Conservation (phyloP, 768 basidiomycete genomes). For the Xerocomellus amylosporus region DNA sequence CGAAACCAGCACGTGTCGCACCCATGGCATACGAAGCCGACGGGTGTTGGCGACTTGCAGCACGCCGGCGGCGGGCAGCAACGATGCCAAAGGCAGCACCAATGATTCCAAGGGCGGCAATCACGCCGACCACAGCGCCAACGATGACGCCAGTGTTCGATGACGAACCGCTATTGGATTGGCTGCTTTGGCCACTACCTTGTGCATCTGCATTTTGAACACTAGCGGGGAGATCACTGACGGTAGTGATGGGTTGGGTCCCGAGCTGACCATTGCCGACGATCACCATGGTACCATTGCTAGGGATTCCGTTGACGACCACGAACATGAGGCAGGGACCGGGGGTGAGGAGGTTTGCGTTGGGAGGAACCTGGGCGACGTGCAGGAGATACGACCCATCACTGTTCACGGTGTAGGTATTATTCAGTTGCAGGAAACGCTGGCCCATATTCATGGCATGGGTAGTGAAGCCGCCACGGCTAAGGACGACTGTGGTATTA, state of each 20-base stretch:
- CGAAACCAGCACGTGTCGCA: slow-evolving; percentile 29
- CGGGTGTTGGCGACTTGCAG: slow-evolving; percentile 31
- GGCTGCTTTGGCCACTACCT: slow-evolving; percentile 27
- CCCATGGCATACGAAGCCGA: slow-evolving; percentile 41
- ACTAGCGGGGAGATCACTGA: slow-evolving; percentile 31
- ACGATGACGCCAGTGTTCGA: slow-evolving; percentile 26
- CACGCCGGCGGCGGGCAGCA: slow-evolving; percentile 50
- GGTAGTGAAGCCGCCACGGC: slow-evolving; percentile 82
- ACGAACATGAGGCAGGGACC: slow-evolving; percentile 87
- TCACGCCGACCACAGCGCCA: slow-evolving; percentile 29
- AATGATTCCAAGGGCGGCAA: slow-evolving; percentile 31
- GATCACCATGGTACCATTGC: slow-evolving; percentile 70
- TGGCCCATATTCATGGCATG: slow-evolving; percentile 92
- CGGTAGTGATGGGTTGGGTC: slow-evolving; percentile 49
- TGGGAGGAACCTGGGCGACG: slow-evolving; percentile 79
- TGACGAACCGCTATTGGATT: slow-evolving; percentile 20
- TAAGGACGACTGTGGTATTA: slow-evolving; percentile 74
- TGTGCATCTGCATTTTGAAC: slow-evolving; percentile 42
- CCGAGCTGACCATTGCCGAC: slow-evolving; percentile 80
- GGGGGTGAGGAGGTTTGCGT: slow-evolving; percentile 84
- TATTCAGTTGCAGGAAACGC: slow-evolving; percentile 79
- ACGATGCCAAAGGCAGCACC: slow-evolving; percentile 43
- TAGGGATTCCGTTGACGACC: slow-evolving; percentile 81
- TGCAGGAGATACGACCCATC: slow-evolving; percentile 79
- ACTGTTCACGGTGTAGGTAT: slow-evolving; percentile 75